phyloP scores from a whole-genome alignment of 1,139 yeast genomes.

The Lodderomyces beijingensis region DNA sequence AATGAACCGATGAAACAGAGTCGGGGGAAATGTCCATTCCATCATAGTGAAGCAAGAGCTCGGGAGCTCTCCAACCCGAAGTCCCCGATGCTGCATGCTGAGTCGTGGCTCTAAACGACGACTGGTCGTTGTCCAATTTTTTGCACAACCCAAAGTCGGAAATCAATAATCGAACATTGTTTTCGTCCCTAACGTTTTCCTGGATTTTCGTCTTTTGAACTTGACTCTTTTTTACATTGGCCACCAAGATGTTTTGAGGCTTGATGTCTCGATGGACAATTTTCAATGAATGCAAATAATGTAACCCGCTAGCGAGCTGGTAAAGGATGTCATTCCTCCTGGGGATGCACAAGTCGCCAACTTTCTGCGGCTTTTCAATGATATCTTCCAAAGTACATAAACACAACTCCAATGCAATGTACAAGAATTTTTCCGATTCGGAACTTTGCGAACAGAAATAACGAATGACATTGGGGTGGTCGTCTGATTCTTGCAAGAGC shows the following conservation, averaged over 20 bases:
- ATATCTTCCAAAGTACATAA: slow-evolving; percentile 85
- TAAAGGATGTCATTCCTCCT: slow-evolving; percentile 49
- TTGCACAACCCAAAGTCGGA: slow-evolving; percentile 97
- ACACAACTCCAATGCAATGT: slow-evolving; percentile 91
- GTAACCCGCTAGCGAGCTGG: slow-evolving; percentile 82
- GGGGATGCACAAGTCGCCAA: slow-evolving; percentile 23
- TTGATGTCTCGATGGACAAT: slow-evolving; percentile 94
- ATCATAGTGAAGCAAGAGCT: slow-evolving; percentile 53
- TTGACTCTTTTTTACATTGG: slow-evolving; percentile 43
- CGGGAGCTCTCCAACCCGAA: slow-evolving; percentile 98
- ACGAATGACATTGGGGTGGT: slow-evolving; percentile 91
- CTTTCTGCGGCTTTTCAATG: slow-evolving; percentile 50
- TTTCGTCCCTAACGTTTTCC: slow-evolving; percentile 7
- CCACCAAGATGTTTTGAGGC: slow-evolving; percentile 91
- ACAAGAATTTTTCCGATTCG: slow-evolving; percentile 66
- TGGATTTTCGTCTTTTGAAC: slow-evolving; percentile 2
- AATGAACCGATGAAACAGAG: slow-evolving; percentile 33
- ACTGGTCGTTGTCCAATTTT: slow-evolving; percentile 84
- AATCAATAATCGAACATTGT: slow-evolving; percentile 59
- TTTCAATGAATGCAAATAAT: slow-evolving; percentile 82
- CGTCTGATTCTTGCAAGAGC: slow-evolving; percentile 87
- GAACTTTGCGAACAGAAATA: slow-evolving; percentile 89
- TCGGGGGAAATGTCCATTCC: slow-evolving; percentile 39
- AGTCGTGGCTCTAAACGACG: slow-evolving; percentile 88
- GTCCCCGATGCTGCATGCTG: slow-evolving; percentile 92